Percentiles rank a stretch among this genome's conserved stretches.
Evolutionary conservation across 768 basidiomycete genomes (phyloP).

Genomic region (Pleurotus eryngii): DNA sequence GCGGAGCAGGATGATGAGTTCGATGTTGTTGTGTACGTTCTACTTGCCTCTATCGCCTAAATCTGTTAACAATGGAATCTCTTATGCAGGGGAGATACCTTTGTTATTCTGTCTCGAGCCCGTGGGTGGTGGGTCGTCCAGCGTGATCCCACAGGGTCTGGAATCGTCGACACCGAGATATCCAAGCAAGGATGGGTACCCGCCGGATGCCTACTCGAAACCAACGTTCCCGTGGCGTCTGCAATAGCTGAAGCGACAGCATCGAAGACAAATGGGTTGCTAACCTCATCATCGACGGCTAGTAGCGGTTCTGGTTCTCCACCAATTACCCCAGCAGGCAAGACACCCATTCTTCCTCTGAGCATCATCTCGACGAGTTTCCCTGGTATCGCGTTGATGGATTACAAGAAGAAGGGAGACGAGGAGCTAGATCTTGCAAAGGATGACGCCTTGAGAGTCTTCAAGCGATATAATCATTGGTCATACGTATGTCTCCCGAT

Average conservation of each 20-base stretch:
- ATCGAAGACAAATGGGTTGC: conserved; percentile 30
- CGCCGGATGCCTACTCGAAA: conserved; percentile 93
- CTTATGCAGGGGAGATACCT: conserved; percentile 76
- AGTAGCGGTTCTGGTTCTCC: conserved; percentile 33
- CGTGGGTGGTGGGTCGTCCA: conserved; percentile 99
- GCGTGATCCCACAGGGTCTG: conserved; percentile 83
- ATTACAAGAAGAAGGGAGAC: conserved; percentile 90
- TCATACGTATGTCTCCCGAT: conserved; percentile 62
- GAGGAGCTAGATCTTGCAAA: conserved; percentile 89
- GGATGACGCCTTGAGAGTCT: conserved; percentile 86
- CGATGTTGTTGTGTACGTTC: conserved; percentile 88
- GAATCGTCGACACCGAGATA: conserved; percentile 71
- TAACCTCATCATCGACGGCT: conserved; percentile 20
- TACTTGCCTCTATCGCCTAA: conserved; percentile 4
- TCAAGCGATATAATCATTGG: conserved; percentile 99
- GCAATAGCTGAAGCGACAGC: conserved; percentile 83
- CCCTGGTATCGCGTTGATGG: conserved; percentile 95
- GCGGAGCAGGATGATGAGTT: conserved; percentile 99
- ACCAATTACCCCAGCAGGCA: conserved; percentile 39
- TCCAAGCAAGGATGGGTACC: conserved; percentile 95
- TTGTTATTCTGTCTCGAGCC: conserved; percentile 89
- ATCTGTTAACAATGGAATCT: conserved; percentile 7
- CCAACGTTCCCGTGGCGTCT: conserved; percentile 84
- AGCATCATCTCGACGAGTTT: conserved; percentile 97
- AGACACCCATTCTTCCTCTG: conserved; percentile 82